Conservation (phyloP, 768 basidiomycete species). For the Leccinum uliginosum region DNA sequence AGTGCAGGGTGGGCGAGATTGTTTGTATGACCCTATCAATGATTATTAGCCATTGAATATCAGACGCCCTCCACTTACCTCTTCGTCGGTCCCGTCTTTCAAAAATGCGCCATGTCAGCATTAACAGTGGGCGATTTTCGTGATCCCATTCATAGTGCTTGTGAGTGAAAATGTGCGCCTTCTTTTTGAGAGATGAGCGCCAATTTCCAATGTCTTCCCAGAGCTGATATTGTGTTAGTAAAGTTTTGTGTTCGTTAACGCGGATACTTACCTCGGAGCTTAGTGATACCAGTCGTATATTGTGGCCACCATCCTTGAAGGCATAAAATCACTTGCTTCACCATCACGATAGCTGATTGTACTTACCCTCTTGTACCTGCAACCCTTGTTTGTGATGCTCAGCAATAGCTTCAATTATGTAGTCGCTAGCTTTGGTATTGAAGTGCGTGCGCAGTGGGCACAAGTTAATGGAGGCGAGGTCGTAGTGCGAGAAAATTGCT, state of each 20-base stretch:
- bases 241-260: not conserved
- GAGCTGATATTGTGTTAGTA: not conserved
- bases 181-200: not conserved
- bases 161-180: not conserved
- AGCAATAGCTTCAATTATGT: not conserved
- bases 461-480: not conserved
- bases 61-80: not conserved
- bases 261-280: not conserved
- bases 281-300: not conserved
- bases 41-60: not conserved
- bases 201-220: conserved; percentile 6
- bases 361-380: not conserved
- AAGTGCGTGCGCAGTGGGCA: not conserved
- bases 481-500: too few relatives aligned
- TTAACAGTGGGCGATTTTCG: not conserved
- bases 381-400: not conserved
- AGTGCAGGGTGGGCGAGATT: not conserved
- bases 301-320: not conserved
- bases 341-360: not conserved
- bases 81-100: not conserved
- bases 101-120: not conserved
- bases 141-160: conserved; percentile 5
- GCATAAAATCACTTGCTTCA: not conserved
- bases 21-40: not conserved
- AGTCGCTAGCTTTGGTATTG: not conserved